Evolutionary conservation across 805 yeast genomes (phyloP), one percentile per base, ranked within the genome.

Genomic region (Wickerhamiella azymoides): DNA sequence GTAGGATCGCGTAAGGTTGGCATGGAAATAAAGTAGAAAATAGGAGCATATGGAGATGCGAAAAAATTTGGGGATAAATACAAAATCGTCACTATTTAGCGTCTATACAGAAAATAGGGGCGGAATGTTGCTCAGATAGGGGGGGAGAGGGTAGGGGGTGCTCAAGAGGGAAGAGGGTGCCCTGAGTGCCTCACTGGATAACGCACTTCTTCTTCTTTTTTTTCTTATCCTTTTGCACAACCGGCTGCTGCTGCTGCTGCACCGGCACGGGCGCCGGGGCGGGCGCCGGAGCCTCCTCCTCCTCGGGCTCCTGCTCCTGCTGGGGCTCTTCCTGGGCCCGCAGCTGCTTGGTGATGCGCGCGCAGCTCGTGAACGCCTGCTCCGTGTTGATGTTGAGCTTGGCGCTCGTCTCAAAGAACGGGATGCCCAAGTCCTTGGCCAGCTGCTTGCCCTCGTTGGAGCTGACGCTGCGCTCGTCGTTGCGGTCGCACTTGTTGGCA

Each of bases 321-420:
- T 27, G 82, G 89, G 55, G 82, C 79, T 55, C 78, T 73, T 52
- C 84, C 77, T 56, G 80, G 80, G 62, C 82, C 80, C 46, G 92
- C 86, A 49, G 82, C 72, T 19, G 94, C 77, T 68, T 82, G 86
- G 64, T 84, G 67, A 61, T 78, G 77, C 50, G 80, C 77, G 65
- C 67, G 21, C 63, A 57, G 27, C 76, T 79, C 58, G 73, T 77
- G 59, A 84, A 84, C 2, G 92, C 84, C 52, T 74, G 79, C 60
- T 84, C 94, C 39, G 88, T 94, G 57, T 92, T 88, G 55, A 82
- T 76, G 54, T 92, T 81, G 55, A 83, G 84, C 64, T 89, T 92
- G 26, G 98, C 98, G 30, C 92, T 79, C 2, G 97, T 85, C 65
- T 92, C 98, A 57, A 84, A 75, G 60, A 89, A 92, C 10, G 62